Evolutionary conservation across 805 yeast species (phyloP), one percentile per base, ranked within the genome.

Genomic region (Lachancea thermotolerans): DNA sequence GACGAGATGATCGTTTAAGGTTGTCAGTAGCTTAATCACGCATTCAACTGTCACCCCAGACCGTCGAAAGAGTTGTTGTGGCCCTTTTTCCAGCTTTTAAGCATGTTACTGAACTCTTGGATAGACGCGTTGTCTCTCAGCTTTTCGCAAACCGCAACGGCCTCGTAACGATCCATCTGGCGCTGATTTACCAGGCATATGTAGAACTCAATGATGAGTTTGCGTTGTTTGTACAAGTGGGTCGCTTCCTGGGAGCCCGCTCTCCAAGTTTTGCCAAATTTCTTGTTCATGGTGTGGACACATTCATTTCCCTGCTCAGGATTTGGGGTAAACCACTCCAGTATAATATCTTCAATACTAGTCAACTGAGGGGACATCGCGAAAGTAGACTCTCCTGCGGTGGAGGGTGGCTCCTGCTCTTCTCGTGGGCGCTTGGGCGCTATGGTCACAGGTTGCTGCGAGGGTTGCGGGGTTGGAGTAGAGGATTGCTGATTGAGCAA

Each of bases 241-340:
- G 56, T 55, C 25, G 50, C 49, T 10, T 45, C 49, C 7, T 39
- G 35, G 5, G 37, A 39, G 11, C 16, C 16, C 8, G 35, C 12
- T 44, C 66, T 58, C 67, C 67, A 62, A 4, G 50, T 45, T 33
- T 59, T 61, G 28, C 56, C 60, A 21, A 48, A 48, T 18, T 45
- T 47, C 39, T 58, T 59, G 41, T 62, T 62, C 64, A 61, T 59
- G 2, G 62, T 54, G 42, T 61, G 66, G 2, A 62, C 57, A 37
- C 64, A 62, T 41, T 62, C 56, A 32, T 56, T 51, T 10, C 47
- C 44, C 53, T 49, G 45, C 2, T 51, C 42, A 2, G 64, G 59
- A 41, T 61, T 61, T 18, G 67, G 67, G 9, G 64, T 58, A 34
- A 61, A 62, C 66, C 66, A 62, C 49, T 62, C 67, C 15, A 57